Evolutionary conservation across 1,139 yeast genomes (phyloP).

Genomic region (Tardiomyces digboiensis): DNA sequence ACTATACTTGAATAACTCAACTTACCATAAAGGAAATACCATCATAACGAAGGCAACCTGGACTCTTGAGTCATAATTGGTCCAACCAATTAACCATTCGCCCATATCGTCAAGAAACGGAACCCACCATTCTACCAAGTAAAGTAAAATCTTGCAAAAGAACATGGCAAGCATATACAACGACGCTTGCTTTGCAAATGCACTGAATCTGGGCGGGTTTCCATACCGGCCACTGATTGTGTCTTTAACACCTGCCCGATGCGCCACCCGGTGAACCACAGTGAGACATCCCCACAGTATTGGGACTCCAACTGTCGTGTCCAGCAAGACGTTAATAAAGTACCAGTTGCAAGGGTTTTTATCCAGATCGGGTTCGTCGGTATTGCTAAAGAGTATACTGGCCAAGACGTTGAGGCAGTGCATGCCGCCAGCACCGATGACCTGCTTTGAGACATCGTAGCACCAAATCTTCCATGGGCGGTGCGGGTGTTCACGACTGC

Average conservation of each 20-base stretch:
- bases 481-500: constrained; percentile 73
- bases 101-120: constrained; percentile 49
- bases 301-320: constrained; percentile 94
- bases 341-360: constrained; percentile 54
- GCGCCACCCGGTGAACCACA: constrained; percentile 39
- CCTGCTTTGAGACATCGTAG: constrained; percentile 84
- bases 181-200: constrained; percentile 64
- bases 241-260: constrained; percentile 39
- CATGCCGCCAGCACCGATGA: constrained; percentile 76
- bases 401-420: constrained; percentile 72
- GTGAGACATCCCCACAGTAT: constrained; percentile 51
- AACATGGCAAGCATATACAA: constrained; percentile 54
- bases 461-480: constrained; percentile 86
- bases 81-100: constrained; percentile 61
- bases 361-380: constrained; percentile 25
- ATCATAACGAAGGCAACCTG: constrained; percentile 85
- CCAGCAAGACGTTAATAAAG: constrained; percentile 76
- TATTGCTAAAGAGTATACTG: constrained; percentile 44
- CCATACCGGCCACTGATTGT: constrained; percentile 86
- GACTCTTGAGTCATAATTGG: constrained; percentile 66
- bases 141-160: constrained; percentile 46
- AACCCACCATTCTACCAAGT: constrained; percentile 46
- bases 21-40: constrained; percentile 32
- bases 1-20: no score
- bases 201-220: constrained; percentile 50